Percentiles rank a stretch among this genome's conserved stretches.
These are phyloP conservation scores for Trametes sanguinea DNA, from an alignment of 768 basidiomycete species.

Conservation along the genomic window DNA sequence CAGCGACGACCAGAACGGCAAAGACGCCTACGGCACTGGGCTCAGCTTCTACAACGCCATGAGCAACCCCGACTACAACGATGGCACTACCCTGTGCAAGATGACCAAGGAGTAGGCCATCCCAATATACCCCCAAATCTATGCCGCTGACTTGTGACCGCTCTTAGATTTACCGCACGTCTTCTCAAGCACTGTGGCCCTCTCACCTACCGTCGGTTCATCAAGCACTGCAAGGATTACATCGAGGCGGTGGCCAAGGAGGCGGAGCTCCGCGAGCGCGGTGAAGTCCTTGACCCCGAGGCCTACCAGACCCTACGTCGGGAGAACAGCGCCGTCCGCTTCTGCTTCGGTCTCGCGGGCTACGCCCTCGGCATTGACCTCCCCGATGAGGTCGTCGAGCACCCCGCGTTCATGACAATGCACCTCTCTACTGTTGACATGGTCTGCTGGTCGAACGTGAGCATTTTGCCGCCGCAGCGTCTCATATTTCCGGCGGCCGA, in stretches of 20 bases:
- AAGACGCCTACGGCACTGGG: conserved; percentile 55
- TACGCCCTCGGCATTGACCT: conserved; percentile 64
- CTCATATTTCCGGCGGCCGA: not conserved
- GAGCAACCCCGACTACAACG: conserved; percentile 52
- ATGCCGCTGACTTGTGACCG: conserved; percentile 2
- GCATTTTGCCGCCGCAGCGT: conserved; percentile 23
- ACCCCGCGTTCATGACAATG: conserved; percentile 53
- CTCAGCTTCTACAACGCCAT: conserved; percentile 55
- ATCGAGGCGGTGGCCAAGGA: conserved; percentile 59
- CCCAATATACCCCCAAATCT: not conserved
- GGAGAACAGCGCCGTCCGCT: conserved; percentile 67
- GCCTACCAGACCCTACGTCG: conserved; percentile 61
- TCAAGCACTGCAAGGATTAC: conserved; percentile 55
- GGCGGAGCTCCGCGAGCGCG: conserved; percentile 60
- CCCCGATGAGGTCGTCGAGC: conserved; percentile 59
- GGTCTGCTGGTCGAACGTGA: conserved; percentile 71
- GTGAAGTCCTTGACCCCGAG: conserved; percentile 54
- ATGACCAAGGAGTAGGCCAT: conserved; percentile 61
- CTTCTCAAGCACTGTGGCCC: conserved; percentile 46
- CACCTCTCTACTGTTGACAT: conserved; percentile 64
- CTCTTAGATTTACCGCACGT: conserved; percentile 53
- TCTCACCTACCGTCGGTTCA: conserved; percentile 51
- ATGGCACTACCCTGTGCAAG: conserved; percentile 55
- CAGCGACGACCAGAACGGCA: conserved; percentile 63
- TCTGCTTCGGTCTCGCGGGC: conserved; percentile 64